Base-by-base conservation (phyloP, 352 stramenopile genomes). In the Pythium scleroteichum region DNA sequence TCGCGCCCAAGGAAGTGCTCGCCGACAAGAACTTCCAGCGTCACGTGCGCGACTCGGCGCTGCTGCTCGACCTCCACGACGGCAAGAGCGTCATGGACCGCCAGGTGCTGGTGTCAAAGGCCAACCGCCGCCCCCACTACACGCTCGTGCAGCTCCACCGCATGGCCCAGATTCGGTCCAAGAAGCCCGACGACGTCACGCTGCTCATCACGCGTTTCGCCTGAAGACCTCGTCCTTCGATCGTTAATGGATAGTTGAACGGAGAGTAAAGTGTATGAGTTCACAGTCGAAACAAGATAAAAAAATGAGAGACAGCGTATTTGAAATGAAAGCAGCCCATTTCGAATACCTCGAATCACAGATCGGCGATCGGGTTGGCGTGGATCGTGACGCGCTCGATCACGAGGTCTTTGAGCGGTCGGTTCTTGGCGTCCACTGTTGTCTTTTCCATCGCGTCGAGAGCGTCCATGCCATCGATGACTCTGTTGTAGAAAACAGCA, bases 401-500 rank as follows among this genome's bases (percentile, higher is more conserved):
- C 26, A 85, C 57, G 47, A 98, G 96, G 24, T 97, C 90, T 57
- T 90, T 96, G 17, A 92, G 46, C 27, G 92, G 91, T 3, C 84
- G 84, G 72, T 94, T 85, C 71, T 98, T 98, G 75, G 72, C 78
- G 68, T 94, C 87, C 23, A 98, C 89, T 3, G 92, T 93, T 16
- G 95, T 69, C 68, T 97, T 96, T 77, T 99, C 97, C 65, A 99
- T 97, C 33, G 87, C 87, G 72, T 99, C 97, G 41, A 99, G 72
- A n/a, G 95, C 87, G 59, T 99, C 97, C 68, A 98, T 97, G 24
- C 97, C 97, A 68, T 99, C 94, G 58, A 99, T 95, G 44, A 95
- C 76, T 58, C 82, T 94, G 40, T 41, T 20, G 26, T 19, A 46
- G 17, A 53, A 46, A 56, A 55, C 70, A 72, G 68, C 63, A 69